Conservation (phyloP, 2,329 filamentous ascomycete genomes). For the Epichloe sibirici region DNA sequence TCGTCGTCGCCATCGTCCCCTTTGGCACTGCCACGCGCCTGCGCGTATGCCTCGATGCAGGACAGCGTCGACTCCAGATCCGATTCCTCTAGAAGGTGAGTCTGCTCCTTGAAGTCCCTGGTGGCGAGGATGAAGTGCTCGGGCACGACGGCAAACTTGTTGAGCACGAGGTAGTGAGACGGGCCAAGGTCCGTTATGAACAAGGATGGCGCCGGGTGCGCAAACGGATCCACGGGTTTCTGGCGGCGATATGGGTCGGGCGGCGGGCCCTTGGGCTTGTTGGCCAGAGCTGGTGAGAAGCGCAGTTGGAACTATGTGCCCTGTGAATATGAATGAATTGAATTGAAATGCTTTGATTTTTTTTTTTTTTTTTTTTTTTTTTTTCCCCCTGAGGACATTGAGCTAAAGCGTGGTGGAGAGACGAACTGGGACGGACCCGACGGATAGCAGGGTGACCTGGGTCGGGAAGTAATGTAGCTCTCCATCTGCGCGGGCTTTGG, state of each 20-base stretch:
- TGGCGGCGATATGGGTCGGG: slow-evolving; percentile 17
- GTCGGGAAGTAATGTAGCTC: slow-evolving; percentile 44
- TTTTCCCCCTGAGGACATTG: not conserved
- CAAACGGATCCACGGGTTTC: slow-evolving; percentile 51
- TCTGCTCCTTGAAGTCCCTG: slow-evolving; percentile 50
- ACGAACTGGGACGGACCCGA: slow-evolving; percentile 31
- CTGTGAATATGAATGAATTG: not conserved
- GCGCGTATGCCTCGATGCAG: slow-evolving; percentile 45
- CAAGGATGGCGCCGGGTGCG: slow-evolving; percentile 41
- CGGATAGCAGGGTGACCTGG: slow-evolving; percentile 34
- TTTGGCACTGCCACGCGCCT: not conserved
- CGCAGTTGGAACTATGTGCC: slow-evolving; percentile 54
- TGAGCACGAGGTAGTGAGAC: slow-evolving; percentile 53
- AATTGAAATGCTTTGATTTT: not conserved
- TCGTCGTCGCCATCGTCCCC: not conserved
- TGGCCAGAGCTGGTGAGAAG: slow-evolving; percentile 55
- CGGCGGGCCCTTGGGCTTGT: slow-evolving; percentile 46
- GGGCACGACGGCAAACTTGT: slow-evolving; percentile 62
- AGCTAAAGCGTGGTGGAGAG: not conserved
- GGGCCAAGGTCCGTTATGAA: slow-evolving; percentile 39
- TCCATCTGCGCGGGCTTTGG: slow-evolving; percentile 32
- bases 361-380: not conserved
- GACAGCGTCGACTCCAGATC: slow-evolving; percentile 51
- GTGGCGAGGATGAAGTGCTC: slow-evolving; percentile 64
- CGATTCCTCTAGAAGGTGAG: slow-evolving; percentile 43